These are phyloP conservation scores for Mycena indigotica DNA, from an alignment of 768 basidiomycete genomes.

Conservation along the genomic window DNA sequence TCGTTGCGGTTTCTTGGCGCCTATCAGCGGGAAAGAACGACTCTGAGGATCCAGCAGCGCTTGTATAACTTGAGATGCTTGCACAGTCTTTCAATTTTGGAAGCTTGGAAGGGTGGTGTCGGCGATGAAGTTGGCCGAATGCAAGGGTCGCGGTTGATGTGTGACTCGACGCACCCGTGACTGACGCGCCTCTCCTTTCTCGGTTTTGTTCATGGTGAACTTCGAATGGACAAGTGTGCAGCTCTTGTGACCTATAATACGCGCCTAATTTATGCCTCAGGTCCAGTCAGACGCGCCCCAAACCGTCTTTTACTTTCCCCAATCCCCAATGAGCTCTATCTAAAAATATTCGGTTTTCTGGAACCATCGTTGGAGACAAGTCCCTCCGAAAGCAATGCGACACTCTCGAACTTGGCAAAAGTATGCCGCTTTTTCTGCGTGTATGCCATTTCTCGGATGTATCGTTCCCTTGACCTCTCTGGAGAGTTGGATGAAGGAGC, in stretches of 20 bases:
- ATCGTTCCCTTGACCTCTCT: slow-evolving; percentile 33
- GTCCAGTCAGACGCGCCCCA: slow-evolving; percentile 26
- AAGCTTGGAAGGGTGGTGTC: too few relatives aligned
- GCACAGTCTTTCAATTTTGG: too few relatives aligned
- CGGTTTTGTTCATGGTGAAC: background rate
- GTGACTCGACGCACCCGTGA: background rate
- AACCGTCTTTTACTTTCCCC: slow-evolving; percentile 24
- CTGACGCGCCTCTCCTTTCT: background rate
- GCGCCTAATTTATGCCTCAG: too few relatives aligned
- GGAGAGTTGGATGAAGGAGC: slow-evolving; percentile 1
- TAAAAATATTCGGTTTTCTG: slow-evolving; percentile 41
- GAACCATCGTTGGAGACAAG: slow-evolving; percentile 21
- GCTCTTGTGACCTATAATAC: background rate
- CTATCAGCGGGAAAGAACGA: too few relatives aligned
- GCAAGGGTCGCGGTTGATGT: background rate
- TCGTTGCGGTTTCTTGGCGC: too few relatives aligned
- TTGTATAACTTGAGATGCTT: too few relatives aligned
- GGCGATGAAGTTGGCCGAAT: background rate
- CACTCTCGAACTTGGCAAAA: slow-evolving; percentile 35
- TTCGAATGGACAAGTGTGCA: slow-evolving; percentile 11
- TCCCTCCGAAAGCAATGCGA: slow-evolving; percentile 20
- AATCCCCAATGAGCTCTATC: slow-evolving; percentile 49
- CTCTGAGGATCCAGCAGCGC: too few relatives aligned
- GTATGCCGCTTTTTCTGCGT: slow-evolving; percentile 49
- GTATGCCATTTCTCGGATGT: slow-evolving; percentile 41